Evolutionary conservation across 1,139 yeast genomes (phyloP).

Genomic region (Cylindricascospora bacillispora): DNA sequence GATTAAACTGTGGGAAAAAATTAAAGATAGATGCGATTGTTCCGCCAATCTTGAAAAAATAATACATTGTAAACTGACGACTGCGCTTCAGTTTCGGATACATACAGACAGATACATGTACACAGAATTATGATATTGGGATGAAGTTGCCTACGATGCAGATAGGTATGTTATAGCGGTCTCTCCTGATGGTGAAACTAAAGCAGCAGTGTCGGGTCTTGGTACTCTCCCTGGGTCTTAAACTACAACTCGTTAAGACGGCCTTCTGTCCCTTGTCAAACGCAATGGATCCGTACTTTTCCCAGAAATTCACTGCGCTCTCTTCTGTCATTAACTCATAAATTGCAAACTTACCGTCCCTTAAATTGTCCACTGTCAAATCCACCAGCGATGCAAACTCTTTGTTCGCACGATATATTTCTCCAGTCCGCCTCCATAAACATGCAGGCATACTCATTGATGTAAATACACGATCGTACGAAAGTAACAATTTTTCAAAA

Average conservation of each 20-base stretch:
- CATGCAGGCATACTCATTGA: conserved; percentile 98
- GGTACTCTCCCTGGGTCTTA: conserved; percentile 74
- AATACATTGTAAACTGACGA: too few species aligned
- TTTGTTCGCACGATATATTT: conserved; percentile 86
- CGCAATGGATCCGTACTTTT: conserved; percentile 91
- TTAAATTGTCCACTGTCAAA: conserved; percentile 80
- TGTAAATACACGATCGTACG: conserved; percentile 90
- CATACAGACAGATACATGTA: too few species aligned
- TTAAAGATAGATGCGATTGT: too few species aligned
- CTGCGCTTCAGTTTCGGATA: not conserved
- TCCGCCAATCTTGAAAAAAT: too few species aligned
- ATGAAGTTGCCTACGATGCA: conserved; percentile 95
- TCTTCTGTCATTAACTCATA: conserved; percentile 94
- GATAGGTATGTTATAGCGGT: conserved; percentile 87
- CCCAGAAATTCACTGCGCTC: conserved; percentile 98
- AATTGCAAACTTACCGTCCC: conserved; percentile 86
- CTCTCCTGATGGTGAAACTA: conserved; percentile 87
- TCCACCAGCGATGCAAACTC: conserved; percentile 94
- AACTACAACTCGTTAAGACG: conserved; percentile 80
- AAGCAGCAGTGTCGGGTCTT: conserved; percentile 81
- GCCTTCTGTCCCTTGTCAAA: conserved; percentile 95
- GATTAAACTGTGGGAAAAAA: too few species aligned
- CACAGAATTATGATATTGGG: too few species aligned
- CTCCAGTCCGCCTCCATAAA: conserved; percentile 95
- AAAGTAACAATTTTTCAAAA: conserved; percentile 85